Conservation (phyloP, 73 alveolate species). For the Symbiodinium pilosum region DNA sequence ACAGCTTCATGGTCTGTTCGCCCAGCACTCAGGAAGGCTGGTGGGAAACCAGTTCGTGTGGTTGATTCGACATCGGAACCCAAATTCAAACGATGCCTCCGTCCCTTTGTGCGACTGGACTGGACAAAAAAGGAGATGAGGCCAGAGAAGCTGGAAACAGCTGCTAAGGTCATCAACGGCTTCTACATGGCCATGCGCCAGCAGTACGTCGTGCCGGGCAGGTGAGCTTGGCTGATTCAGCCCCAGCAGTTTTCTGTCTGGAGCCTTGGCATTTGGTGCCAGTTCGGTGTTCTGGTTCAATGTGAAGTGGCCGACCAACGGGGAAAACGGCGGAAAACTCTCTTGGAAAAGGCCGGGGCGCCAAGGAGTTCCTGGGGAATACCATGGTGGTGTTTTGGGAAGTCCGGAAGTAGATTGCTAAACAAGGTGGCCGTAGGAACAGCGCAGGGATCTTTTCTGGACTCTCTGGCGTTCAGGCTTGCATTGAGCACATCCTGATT, state of each 20-base stretch:
- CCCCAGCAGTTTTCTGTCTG: too few relatives aligned
- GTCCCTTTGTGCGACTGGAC: too few relatives aligned
- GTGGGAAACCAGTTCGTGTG: background rate
- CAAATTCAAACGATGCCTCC: background rate
- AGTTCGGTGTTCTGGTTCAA: slow-evolving; percentile 60
- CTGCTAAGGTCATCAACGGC: slow-evolving; percentile 65
- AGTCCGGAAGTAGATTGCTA: too few relatives aligned
- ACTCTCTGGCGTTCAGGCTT: too few relatives aligned
- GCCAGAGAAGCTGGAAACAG: background rate
- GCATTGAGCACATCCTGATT: too few relatives aligned
- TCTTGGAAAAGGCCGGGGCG: slow-evolving; percentile 52
- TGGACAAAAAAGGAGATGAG: background rate
- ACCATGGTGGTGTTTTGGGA: too few relatives aligned
- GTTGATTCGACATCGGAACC: background rate
- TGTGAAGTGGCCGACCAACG: slow-evolving; percentile 48
- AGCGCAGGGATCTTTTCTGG: background rate
- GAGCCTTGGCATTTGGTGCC: background rate
- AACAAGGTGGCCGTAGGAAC: too few relatives aligned
- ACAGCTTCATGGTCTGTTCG: background rate
- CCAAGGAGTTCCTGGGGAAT: too few relatives aligned
- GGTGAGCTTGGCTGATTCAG: background rate
- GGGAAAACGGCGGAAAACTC: background rate
- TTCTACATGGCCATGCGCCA: slow-evolving; percentile 88
- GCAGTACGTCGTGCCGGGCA: background rate
- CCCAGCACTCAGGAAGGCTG: too few relatives aligned